Percentiles rank a stretch among this genome's conserved stretches.
Conservation (phyloP, 805 yeast species). For the Cyberlindnera sargentensis region DNA sequence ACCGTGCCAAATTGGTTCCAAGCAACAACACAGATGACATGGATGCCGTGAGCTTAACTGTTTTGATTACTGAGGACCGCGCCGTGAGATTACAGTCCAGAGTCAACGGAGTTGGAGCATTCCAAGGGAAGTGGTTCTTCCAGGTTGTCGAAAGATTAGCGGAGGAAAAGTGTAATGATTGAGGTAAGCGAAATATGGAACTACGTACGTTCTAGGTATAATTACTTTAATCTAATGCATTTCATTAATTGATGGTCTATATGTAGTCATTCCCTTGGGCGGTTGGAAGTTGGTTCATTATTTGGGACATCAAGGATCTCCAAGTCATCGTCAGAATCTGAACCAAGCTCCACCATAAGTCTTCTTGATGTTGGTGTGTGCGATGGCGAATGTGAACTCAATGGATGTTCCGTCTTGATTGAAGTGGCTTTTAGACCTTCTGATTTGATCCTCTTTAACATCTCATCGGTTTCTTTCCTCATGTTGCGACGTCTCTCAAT, state of each 20-base stretch:
- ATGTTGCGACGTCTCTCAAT: constrained; percentile 21
- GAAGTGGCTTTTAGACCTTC: neutral
- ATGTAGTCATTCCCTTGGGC: neutral
- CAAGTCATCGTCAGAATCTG: neutral
- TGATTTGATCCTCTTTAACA: constrained; percentile 21
- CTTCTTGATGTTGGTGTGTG: too few species aligned
- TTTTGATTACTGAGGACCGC: constrained; percentile 66
- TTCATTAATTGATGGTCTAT: neutral
- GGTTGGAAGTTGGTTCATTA: neutral
- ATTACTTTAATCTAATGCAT: neutral
- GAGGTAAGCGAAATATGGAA: neutral
- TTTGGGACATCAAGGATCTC: neutral
- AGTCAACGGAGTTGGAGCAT: constrained; percentile 45
- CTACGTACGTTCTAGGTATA: neutral
- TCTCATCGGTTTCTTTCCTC: constrained; percentile 24
- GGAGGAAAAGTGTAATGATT: constrained; percentile 30
- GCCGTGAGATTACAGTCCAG: constrained; percentile 65
- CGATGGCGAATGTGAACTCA: neutral
- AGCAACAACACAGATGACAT: constrained; percentile 3
- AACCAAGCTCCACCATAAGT: neutral
- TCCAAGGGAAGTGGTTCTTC: constrained; percentile 57
- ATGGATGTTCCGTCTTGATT: neutral
- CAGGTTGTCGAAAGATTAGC: constrained; percentile 38
- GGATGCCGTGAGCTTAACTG: constrained; percentile 25
- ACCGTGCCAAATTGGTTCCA: neutral